Percentiles rank a stretch among this genome's conserved stretches.
These are phyloP conservation scores for Rhodamnia argentea DNA, from an alignment of 345 rosid species.

Conservation along the genomic window DNA sequence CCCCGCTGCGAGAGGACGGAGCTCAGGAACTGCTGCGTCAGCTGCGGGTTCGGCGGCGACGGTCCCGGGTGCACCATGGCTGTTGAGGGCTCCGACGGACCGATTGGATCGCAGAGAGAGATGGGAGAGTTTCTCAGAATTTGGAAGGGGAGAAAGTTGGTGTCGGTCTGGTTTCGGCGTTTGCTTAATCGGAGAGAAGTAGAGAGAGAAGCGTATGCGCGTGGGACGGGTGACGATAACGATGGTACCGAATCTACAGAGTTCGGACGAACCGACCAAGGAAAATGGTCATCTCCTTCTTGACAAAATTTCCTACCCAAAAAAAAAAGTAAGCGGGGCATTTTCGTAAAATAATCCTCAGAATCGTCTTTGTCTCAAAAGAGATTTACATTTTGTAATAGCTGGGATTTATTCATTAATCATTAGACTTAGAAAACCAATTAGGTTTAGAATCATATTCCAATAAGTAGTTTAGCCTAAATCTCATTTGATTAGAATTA, in stretches of 20 bases:
- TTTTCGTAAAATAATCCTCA: no score
- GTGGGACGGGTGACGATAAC: background rate
- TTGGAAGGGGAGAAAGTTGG: background rate
- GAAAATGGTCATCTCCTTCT: background rate
- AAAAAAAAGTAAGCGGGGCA: no score
- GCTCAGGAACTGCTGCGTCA: conserved; percentile 64
- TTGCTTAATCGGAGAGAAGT: background rate
- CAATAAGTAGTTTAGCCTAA: no score
- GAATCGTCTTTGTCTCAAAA: no score
- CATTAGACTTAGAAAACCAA: no score
- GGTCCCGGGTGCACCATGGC: background rate
- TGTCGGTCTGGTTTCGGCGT: background rate
- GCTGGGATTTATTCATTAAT: no score
- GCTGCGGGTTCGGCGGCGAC: conserved; percentile 35
- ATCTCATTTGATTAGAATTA: no score
- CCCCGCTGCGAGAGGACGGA: conserved; percentile 83
- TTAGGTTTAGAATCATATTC: no score
- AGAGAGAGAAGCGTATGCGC: background rate
- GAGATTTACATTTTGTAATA: no score
- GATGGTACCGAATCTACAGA: background rate
- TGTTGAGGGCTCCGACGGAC: background rate
- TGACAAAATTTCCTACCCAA: no score
- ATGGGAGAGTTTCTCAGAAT: no score
- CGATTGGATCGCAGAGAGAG: background rate
- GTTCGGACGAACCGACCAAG: background rate